Base-by-base conservation (phyloP, 352 stramenopile genomes). In the Phytophthora syringae region DNA sequence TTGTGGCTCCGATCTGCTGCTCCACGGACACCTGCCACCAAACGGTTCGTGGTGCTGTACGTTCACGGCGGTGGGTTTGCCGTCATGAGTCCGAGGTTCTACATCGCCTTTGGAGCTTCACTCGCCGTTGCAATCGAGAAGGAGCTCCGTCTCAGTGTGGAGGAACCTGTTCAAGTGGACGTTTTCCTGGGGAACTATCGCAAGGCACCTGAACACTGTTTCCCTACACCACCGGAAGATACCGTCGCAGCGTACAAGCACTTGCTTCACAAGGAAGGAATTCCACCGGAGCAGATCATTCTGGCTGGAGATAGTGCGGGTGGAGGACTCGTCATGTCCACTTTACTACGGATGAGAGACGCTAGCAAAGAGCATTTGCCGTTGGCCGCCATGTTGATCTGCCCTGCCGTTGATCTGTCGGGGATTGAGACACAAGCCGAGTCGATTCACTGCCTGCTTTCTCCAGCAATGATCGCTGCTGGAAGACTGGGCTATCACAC, bases 61-160 rank as follows among this genome's bases (percentile, higher is more conserved):
- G 75, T 76, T 50, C 82, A 90, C 40, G 82, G 82, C 16, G 82
- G 79, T 13, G 79, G 76, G 22, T 89, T 79, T 45, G 60, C 73
- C 5, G 36, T 89, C 45, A 68, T 79, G 18, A 82, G 69, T 54
- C 79, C 81, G 0, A 60, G 60, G 9, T 36, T 86, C 39, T 86
- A 84, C 55, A 68, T 76, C 28, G 11, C 30, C 2, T 74, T 84
- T 32, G 68, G 50, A 15, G 64, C 57, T 2, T 59, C 64, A 4
- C 51, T 86, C 15, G 67, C 65, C 21, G 37, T 59, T 0, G 51
- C 64, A 7, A 60, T 77, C 24, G 63, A 80, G 52, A 62, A 62
- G 13, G 58, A 78, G 48, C 24, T 72, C 21, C 39, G 40, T 16
- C 42, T 70, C 7, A 48, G 20, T 10, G 34, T 49, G 2, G 32